Conservation (phyloP, 2,329 filamentous ascomycete genomes). For the Beauveria rudraprayagi region DNA sequence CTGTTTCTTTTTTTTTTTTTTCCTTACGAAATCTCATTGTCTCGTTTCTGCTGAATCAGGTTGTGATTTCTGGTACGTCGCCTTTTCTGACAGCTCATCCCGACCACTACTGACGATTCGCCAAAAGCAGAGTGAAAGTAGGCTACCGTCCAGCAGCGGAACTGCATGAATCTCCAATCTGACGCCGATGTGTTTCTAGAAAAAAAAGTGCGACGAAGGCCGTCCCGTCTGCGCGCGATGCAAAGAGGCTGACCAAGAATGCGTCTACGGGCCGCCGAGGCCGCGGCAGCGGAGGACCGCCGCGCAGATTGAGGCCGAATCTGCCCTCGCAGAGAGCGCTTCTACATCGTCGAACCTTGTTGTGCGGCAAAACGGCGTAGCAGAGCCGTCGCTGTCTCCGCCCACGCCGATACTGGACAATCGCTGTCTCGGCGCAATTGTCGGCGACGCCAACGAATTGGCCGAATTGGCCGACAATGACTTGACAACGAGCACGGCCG, state of each 20-base stretch:
- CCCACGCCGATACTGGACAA: background rate
- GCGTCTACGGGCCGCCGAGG: slow-evolving; percentile 41
- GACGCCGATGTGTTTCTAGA: slow-evolving; percentile 27
- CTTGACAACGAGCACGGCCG: background rate
- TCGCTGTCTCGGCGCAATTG: background rate
- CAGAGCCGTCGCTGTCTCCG: too few species aligned
- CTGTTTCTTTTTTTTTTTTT: too few species aligned
- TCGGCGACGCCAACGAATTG: too few species aligned
- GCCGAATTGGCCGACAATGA: background rate
- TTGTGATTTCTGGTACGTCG: slow-evolving; percentile 43
- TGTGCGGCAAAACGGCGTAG: background rate
- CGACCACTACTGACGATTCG: slow-evolving; percentile 13
- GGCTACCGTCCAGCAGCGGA: background rate
- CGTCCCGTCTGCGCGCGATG: slow-evolving; percentile 45
- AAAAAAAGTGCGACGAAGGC: slow-evolving; percentile 50
- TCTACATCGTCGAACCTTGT: slow-evolving; percentile 14
- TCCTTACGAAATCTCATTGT: background rate
- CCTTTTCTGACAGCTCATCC: background rate
- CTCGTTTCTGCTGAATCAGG: slow-evolving; percentile 26
- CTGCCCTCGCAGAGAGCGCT: background rate
- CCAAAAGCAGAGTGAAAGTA: slow-evolving; percentile 47
- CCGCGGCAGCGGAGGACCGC: slow-evolving; percentile 27
- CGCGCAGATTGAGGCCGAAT: slow-evolving; percentile 9
- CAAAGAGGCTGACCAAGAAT: slow-evolving; percentile 39
- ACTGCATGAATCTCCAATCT: too few species aligned